phyloP scores from a whole-genome alignment of 345 rosid genomes.

The Melaleuca alternifolia region DNA sequence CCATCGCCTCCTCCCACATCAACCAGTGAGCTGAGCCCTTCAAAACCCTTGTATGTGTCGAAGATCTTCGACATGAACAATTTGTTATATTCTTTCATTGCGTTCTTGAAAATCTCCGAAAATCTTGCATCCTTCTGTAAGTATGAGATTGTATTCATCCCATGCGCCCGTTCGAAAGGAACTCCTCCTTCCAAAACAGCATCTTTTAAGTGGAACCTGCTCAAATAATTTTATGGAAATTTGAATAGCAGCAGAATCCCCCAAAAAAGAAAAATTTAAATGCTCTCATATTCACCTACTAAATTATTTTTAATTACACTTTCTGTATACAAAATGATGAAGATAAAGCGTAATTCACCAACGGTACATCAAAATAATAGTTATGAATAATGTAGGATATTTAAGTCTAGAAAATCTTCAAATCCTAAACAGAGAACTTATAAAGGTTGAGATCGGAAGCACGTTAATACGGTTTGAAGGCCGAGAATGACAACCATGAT shows the following conservation, averaged over 20 bases:
- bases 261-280: too few species aligned
- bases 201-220: slow-evolving; percentile 26
- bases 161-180: slow-evolving; percentile 28
- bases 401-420: background rate
- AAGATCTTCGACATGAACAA: slow-evolving; percentile 24
- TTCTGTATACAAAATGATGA: background rate
- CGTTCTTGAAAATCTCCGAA: slow-evolving; percentile 14
- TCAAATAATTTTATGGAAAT: too few species aligned
- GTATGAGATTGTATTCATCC: slow-evolving; percentile 9
- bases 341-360: background rate
- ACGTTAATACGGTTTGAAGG: rapidly evolving
- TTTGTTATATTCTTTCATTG: slow-evolving; percentile 30
- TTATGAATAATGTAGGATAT: background rate
- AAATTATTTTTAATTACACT: background rate
- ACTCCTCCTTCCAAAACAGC: slow-evolving; percentile 27
- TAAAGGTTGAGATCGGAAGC: background rate
- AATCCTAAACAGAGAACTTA: background rate
- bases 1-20: slow-evolving; percentile 60
- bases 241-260: too few species aligned
- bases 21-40: slow-evolving; percentile 27
- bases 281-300: background rate
- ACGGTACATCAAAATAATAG: background rate
- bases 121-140: slow-evolving; percentile 20
- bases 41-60: slow-evolving; percentile 31
- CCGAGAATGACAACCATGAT: background rate